Conservation (phyloP, 1,139 yeast genomes). For the Magnusiomyces fungicola region DNA sequence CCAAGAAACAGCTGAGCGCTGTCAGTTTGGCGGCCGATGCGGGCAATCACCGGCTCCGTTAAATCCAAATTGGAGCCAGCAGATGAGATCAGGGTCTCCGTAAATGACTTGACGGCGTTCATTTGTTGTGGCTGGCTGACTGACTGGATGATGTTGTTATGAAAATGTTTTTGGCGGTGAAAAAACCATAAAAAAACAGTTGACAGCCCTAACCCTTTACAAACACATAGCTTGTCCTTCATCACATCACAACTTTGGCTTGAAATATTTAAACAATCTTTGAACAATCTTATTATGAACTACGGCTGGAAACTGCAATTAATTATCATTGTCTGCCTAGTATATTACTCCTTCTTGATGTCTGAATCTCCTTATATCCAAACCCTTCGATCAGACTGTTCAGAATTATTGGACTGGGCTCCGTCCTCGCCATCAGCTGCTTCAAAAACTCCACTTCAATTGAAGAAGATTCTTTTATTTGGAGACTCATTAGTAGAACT, state of each 20-base stretch:
- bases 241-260: too few relatives aligned
- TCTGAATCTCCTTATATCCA: background rate
- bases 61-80: background rate
- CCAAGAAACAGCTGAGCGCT: background rate
- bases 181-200: background rate
- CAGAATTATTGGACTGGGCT: background rate
- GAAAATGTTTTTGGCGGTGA: background rate
- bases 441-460: background rate
- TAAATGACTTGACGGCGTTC: background rate
- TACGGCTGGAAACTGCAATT: too few relatives aligned
- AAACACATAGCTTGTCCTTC: too few relatives aligned
- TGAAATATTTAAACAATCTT: too few relatives aligned
- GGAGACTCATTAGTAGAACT: slow-evolving; percentile 18
- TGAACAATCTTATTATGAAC: too few relatives aligned
- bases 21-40: background rate
- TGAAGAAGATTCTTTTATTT: slow-evolving; percentile 12
- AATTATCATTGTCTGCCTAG: too few relatives aligned
- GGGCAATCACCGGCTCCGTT: background rate
- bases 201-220: too few relatives aligned
- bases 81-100: background rate
- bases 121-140: too few relatives aligned
- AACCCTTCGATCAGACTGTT: background rate
- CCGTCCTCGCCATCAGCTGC: background rate
- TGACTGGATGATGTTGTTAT: too few relatives aligned
- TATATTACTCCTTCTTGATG: too few relatives aligned